Evolutionary conservation across 805 yeast genomes (phyloP), one percentile per base, ranked within the genome.

Genomic region (Candida hispaniensis): DNA sequence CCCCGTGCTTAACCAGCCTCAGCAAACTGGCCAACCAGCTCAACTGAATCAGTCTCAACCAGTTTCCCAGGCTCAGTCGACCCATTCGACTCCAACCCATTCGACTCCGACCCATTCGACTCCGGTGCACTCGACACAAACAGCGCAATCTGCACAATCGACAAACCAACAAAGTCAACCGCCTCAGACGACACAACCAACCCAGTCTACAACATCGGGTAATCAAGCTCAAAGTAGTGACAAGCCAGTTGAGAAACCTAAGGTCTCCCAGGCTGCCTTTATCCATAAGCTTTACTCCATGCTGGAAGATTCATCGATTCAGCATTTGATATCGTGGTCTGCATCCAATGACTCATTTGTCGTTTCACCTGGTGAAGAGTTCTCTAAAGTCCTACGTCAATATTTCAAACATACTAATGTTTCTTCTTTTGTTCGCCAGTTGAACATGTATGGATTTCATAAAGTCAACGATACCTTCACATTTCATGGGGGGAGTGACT

Each of bases 371-470:
- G 77, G 79, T 33, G 94, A 86, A 54, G 86, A 78, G 53, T 86
- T 91, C 50, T 72, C 88, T 38, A 75, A 76, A 50, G 86, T 78
- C 19, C 59, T 78, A 40, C 57, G 67, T 64, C 39, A 64, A 29
- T 85, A 80, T 54, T 86, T 88, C 64, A 88, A 88, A 54, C 96
- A 86, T 59, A 93, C 93, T 3, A 88, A 88, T 52, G 83, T 86
- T 17, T 83, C 94, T 14, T 75, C 88, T 41, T 88, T 88, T 61
- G 94, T 88, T 20, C 71, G 96, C 29, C 96, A 88, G 58, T 63
- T 86, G 28, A 94, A 88, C 61, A 88, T 86, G 96, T 85, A 85
- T 54, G 95, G 95, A 1, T 85, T 86, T 61, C 95, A 86, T 56
- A 85, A 86, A 59, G 61, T 61, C 26, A 55, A 56, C 44, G 59